These are phyloP conservation scores for Danielia reshetovae DNA, from an alignment of 805 yeast genomes.

Conservation along the genomic window DNA sequence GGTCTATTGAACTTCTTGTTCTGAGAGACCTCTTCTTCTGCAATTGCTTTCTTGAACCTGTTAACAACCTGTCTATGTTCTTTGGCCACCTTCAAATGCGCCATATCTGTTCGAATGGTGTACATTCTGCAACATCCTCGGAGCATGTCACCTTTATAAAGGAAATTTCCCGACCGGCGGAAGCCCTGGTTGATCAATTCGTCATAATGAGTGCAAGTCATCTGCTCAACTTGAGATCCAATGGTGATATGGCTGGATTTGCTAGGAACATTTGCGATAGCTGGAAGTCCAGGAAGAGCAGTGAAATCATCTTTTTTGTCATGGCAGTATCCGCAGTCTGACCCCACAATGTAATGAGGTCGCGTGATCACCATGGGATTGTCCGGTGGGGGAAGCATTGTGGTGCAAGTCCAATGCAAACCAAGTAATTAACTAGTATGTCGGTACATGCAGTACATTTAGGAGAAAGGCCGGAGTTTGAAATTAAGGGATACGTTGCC, in stretches of 20 bases:
- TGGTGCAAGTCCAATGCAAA: background rate
- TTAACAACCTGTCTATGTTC: conserved; percentile 66
- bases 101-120: conserved; percentile 63
- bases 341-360: conserved; percentile 42
- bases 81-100: conserved; percentile 47
- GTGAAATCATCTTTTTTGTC: conserved; percentile 37
- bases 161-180: conserved; percentile 70
- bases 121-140: conserved; percentile 76
- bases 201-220: conserved; percentile 57
- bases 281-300: conserved; percentile 16
- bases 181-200: conserved; percentile 66
- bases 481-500: too few relatives aligned
- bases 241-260: conserved; percentile 23
- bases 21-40: conserved; percentile 5
- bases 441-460: too few relatives aligned
- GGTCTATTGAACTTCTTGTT: conserved; percentile 6
- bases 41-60: conserved; percentile 47
- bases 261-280: conserved; percentile 20
- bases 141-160: conserved; percentile 62
- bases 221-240: conserved; percentile 40
- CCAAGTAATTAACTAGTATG: too few relatives aligned
- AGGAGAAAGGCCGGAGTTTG: too few relatives aligned
- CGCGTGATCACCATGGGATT: conserved; percentile 28
- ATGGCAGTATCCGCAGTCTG: conserved; percentile 72
- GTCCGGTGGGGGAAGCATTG: conserved; percentile 3